Conservation (phyloP, 768 basidiomycete genomes). For the Termitomyces sp. region DNA sequence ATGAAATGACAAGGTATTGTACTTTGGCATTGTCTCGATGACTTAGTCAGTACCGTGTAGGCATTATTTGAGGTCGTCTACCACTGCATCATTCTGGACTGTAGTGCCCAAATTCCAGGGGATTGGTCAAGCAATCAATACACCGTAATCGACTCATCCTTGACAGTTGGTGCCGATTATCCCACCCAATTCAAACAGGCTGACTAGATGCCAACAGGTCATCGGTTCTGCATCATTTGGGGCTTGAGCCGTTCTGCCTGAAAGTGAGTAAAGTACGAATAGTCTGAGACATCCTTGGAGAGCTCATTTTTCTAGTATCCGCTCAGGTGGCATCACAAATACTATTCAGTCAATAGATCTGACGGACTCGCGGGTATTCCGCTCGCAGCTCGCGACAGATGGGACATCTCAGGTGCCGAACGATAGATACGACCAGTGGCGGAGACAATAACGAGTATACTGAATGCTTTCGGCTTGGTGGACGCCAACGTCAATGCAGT, state of each 20-base stretch:
- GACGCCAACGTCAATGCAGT: constrained; percentile 11
- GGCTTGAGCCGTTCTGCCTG: too few relatives aligned
- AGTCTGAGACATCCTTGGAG: too few relatives aligned
- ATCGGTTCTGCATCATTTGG: too few relatives aligned
- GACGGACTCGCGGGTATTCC: too few relatives aligned
- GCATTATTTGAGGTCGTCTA: constrained; percentile 75
- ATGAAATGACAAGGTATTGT: constrained; percentile 70
- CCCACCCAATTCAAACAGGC: constrained; percentile 24
- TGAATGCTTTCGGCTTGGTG: constrained; percentile 55
- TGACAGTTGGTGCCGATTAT: constrained; percentile 42
- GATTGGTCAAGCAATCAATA: too few relatives aligned
- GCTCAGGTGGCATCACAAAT: too few relatives aligned
- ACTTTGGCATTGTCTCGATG: not conserved
- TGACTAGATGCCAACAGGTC: constrained; percentile 22
- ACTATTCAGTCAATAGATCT: too few relatives aligned
- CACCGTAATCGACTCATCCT: constrained; percentile 60
- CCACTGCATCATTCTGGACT: constrained; percentile 78
- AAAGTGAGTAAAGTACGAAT: too few relatives aligned
- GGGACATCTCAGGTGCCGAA: too few relatives aligned
- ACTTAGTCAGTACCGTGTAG: constrained; percentile 31
- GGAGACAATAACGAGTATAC: constrained; percentile 60
- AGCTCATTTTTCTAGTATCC: too few relatives aligned
- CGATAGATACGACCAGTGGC: too few relatives aligned
- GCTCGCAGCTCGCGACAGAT: constrained; percentile 5
- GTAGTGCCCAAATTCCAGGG: constrained; percentile 84